Conservation (phyloP, 257 asterid species). For the Ligustrum vulgare region DNA sequence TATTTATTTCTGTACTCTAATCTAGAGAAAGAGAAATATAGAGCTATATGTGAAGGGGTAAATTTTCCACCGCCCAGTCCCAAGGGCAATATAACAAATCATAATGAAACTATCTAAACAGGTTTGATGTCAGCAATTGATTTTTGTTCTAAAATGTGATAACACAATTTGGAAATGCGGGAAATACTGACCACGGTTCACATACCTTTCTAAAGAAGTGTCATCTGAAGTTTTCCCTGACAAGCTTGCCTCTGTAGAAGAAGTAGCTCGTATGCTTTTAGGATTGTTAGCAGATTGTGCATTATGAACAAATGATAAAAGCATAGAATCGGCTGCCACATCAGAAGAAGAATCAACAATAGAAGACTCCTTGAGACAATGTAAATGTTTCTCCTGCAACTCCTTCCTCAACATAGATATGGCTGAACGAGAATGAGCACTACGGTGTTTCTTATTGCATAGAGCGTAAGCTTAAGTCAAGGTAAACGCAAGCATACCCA, state of each 20-base stretch:
- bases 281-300: slow-evolving; percentile 44
- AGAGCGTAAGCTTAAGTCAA: slow-evolving; percentile 62
- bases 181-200: not conserved
- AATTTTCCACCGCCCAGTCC: slow-evolving; percentile 3
- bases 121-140: not conserved
- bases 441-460: slow-evolving; percentile 58
- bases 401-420: slow-evolving; percentile 61
- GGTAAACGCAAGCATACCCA: slow-evolving; percentile 33
- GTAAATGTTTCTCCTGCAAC: slow-evolving; percentile 57
- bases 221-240: slow-evolving; percentile 32
- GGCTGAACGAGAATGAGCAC: slow-evolving; percentile 52
- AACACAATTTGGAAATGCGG: not conserved
- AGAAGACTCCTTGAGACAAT: slow-evolving; percentile 47
- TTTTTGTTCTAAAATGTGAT: not conserved
- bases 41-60: not conserved
- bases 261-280: slow-evolving; percentile 33
- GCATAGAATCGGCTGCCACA: slow-evolving; percentile 56
- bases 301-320: slow-evolving; percentile 61
- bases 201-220: slow-evolving; percentile 61
- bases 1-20: slow-evolving; percentile 3
- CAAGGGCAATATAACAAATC: not conserved
- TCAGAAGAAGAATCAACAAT: slow-evolving; percentile 45
- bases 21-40: not conserved
- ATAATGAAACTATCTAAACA: slow-evolving; percentile 2
- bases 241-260: slow-evolving; percentile 43